A percentile compares a stretch with the other conserved stretches of the same genome.
Evolutionary conservation across 108 stramenopile genomes (phyloP).

Genomic region (Cyclostephanos invisitatus): DNA sequence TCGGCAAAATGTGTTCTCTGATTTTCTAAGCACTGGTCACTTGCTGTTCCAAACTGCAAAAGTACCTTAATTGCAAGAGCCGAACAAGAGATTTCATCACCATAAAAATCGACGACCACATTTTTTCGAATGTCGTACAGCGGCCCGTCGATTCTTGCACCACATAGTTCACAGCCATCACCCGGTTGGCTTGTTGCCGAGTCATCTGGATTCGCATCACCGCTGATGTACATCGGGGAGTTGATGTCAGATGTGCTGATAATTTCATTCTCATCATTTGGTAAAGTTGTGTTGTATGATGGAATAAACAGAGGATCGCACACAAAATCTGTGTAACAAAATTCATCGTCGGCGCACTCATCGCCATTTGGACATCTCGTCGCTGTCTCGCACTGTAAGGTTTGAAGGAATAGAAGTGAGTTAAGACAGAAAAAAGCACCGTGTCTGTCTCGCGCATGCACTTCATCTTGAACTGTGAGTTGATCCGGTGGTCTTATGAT

Average conservation of each 20-base stretch:
- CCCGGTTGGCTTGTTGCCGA: neutral
- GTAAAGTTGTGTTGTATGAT: neutral
- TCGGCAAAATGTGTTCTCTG: conserved; percentile 8
- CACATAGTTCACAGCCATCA: conserved; percentile 31
- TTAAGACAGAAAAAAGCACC: neutral
- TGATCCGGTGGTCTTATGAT: too few relatives aligned
- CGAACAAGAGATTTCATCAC: conserved; percentile 16
- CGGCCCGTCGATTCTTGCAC: neutral
- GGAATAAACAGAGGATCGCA: conserved; percentile 18
- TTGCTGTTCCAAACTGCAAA: conserved; percentile 17
- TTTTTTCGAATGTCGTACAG: conserved; percentile 6
- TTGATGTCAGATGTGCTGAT: conserved; percentile 1
- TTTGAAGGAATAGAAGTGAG: neutral
- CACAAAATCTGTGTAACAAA: conserved; percentile 38
- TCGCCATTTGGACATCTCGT: conserved; percentile 10
- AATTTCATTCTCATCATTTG: neutral
- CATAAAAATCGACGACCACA: conserved; percentile 13
- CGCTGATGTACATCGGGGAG: neutral
- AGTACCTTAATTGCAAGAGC: conserved; percentile 4
- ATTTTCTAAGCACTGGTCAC: conserved; percentile 23
- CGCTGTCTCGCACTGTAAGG: conserved; percentile 1
- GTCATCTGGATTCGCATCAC: too few relatives aligned
- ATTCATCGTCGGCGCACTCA: conserved; percentile 19
- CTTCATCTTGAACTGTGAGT: neutral
- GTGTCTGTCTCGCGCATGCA: neutral